A percentile compares a stretch with the other conserved stretches of the same genome.
These are phyloP conservation scores for Russula abietina DNA, from an alignment of 768 basidiomycete species.

Conservation along the genomic window DNA sequence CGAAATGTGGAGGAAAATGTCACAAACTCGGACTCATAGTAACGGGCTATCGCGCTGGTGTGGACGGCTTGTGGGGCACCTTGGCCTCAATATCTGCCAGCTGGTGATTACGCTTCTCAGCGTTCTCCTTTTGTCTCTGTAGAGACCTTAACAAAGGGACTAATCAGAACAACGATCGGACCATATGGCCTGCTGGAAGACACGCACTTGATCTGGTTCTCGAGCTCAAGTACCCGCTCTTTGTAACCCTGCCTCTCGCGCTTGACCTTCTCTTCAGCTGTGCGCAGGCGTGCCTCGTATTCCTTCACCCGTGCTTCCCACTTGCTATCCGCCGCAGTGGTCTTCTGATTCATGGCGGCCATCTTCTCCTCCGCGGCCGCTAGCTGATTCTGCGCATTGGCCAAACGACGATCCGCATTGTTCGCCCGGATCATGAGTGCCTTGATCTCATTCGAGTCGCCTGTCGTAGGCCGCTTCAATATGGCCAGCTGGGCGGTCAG, in stretches of 20 bases:
- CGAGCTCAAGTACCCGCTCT: conserved; percentile 70
- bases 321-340: conserved; percentile 66
- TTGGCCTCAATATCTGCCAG: conserved; percentile 43
- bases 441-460: conserved; percentile 63
- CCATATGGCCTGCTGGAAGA: background rate
- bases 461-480: conserved; percentile 52
- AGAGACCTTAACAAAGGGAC: conserved; percentile 45
- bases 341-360: conserved; percentile 66
- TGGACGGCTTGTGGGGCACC: conserved; percentile 17
- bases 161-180: conserved; percentile 4
- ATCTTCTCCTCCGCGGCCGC: conserved; percentile 80
- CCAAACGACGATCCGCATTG: conserved; percentile 84
- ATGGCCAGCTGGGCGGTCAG: conserved; percentile 62
- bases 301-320: conserved; percentile 97
- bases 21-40: background rate
- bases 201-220: conserved; percentile 61
- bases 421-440: conserved; percentile 66
- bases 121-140: conserved; percentile 70
- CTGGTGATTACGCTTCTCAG: conserved; percentile 65
- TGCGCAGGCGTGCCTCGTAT: conserved; percentile 73
- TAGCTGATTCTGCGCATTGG: conserved; percentile 79
- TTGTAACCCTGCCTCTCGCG: conserved; percentile 91
- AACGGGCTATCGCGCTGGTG: conserved; percentile 15
- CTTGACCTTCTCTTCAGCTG: conserved; percentile 88
- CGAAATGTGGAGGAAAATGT: background rate